These are phyloP conservation scores for Coniochaeta sp. DNA, from an alignment of 2,329 filamentous ascomycete genomes.

Conservation along the genomic window DNA sequence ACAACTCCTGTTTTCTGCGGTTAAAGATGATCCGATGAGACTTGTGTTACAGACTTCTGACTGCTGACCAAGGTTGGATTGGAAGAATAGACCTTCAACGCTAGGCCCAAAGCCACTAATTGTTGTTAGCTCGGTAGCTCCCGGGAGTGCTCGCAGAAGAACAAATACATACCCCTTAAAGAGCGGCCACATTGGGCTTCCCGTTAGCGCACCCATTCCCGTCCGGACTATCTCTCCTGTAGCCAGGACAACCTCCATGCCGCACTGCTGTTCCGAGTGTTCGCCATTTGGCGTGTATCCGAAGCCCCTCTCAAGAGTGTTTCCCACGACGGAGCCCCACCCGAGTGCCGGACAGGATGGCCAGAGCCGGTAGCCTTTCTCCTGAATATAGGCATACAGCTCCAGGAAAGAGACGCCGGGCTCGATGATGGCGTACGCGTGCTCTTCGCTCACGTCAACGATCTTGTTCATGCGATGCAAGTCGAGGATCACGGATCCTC, in stretches of 20 bases:
- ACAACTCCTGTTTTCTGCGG: neutral
- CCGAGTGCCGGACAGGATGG: slow-evolving; percentile 36
- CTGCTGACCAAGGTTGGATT: slow-evolving; percentile 7
- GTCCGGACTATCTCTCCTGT: slow-evolving; percentile 34
- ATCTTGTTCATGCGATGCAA: slow-evolving; percentile 34
- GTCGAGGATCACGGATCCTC: slow-evolving; percentile 32
- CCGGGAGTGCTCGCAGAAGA: neutral
- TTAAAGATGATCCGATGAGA: neutral
- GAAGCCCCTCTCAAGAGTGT: slow-evolving; percentile 35
- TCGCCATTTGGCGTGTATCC: slow-evolving; percentile 27
- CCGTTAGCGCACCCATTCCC: slow-evolving; percentile 28
- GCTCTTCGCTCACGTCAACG: slow-evolving; percentile 31
- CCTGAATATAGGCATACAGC: slow-evolving; percentile 28
- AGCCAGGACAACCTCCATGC: slow-evolving; percentile 36
- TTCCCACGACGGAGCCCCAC: slow-evolving; percentile 36
- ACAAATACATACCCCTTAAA: neutral
- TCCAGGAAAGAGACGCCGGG: slow-evolving; percentile 36
- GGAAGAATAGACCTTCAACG: slow-evolving; percentile 9
- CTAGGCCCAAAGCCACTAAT: slow-evolving; percentile 9
- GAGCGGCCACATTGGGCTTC: neutral
- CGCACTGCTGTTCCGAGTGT: slow-evolving; percentile 36
- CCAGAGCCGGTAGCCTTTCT: slow-evolving; percentile 31
- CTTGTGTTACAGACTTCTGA: neutral
- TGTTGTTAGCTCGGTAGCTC: neutral
- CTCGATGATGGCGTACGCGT: slow-evolving; percentile 35